Evolutionary conservation across 176 grass and related monocot species (phyloP), one percentile per base, ranked within the genome.

Genomic region (Dendrocalamus sinicus): DNA sequence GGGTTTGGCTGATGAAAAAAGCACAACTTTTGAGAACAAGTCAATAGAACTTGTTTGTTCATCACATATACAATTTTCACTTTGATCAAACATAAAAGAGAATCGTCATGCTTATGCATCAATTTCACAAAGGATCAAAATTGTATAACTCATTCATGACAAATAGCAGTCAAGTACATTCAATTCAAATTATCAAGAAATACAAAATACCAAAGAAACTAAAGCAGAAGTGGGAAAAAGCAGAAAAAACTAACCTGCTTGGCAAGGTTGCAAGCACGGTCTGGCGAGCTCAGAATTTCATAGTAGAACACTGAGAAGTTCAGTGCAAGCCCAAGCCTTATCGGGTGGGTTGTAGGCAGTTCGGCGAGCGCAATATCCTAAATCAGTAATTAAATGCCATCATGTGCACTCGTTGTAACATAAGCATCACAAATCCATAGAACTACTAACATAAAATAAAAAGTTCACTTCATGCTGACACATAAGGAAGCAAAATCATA

Each of bases 231-330:
- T 19, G 8, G 5, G 8, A 1, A 72, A 70, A 9, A 44, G 50
- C 9, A 35, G 8, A 8, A 59, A 73, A 47, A 67, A 28, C 70
- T 81, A 91, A 91, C 89, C 86, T 91, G 85, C 71, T 91, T 91
- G 59, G 89, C 89, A 66, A 91, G 89, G 72, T 75, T 88, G 75
- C 89, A 91, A 81, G 89, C 89, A 4, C 89, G 86, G 47, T 91
- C 89, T 40, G 89, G 82, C 4, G 89, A 91, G 71, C 88, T 91
- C 14, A 91, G 82, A 35, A 91, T 91, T 59, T 91, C 89, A 85
- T 91, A 91, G 73, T 91, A 91, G 46, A 91, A 91, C 72, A 91
- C 89, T 37, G 89, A 91, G 46, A 91, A 91, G 81, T 91, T 91
- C 47, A 91, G 54, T 51, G 89, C 89, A 75, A 91, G 81, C 48